phyloP scores from a whole-genome alignment of 805 yeast genomes.

The Candida adriatica region DNA sequence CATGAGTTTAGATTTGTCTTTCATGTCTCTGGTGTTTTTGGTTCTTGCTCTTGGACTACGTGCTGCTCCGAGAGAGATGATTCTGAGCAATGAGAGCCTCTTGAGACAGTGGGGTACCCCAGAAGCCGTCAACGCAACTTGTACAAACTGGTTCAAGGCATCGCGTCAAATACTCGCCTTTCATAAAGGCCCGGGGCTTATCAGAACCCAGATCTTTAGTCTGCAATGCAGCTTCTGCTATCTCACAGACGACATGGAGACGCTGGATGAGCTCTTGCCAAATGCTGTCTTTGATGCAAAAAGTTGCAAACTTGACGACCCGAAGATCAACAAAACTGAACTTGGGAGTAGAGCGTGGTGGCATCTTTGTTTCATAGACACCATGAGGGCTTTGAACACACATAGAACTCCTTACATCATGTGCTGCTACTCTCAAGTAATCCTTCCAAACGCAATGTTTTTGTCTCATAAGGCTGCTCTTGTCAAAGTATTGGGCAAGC shows the following conservation, averaged over 20 bases:
- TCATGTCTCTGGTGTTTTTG: constrained; percentile 9
- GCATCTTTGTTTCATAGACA: constrained; percentile 10
- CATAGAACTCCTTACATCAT: constrained; percentile 7
- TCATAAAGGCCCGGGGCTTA: constrained; percentile 2
- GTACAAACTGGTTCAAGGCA: constrained; percentile 12
- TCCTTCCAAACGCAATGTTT: constrained; percentile 6
- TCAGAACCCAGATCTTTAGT: constrained; percentile 5
- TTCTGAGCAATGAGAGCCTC: constrained; percentile 6
- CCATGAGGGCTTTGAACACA: constrained; percentile 7
- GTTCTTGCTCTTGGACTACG: constrained; percentile 9
- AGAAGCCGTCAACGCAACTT: constrained; percentile 1
- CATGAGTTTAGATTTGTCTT: constrained; percentile 9
- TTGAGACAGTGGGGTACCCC: constrained; percentile 3
- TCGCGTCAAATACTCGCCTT: constrained; percentile 14
- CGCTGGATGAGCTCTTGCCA: constrained; percentile 6
- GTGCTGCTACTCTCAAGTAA: constrained; percentile 6
- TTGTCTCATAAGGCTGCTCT: constrained; percentile 4
- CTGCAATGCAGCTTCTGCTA: constrained; percentile 7
- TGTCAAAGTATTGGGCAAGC: constrained; percentile 1
- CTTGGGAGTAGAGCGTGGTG: constrained; percentile 9
- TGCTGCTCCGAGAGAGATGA: constrained; percentile 7
- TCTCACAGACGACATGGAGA: constrained; percentile 2
- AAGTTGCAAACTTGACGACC: constrained; percentile 3
- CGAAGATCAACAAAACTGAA: constrained; percentile 2
- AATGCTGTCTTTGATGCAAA: constrained; percentile 7